phyloP scores from a whole-genome alignment of 257 asterid species.

The Solanum tarapatanum region DNA sequence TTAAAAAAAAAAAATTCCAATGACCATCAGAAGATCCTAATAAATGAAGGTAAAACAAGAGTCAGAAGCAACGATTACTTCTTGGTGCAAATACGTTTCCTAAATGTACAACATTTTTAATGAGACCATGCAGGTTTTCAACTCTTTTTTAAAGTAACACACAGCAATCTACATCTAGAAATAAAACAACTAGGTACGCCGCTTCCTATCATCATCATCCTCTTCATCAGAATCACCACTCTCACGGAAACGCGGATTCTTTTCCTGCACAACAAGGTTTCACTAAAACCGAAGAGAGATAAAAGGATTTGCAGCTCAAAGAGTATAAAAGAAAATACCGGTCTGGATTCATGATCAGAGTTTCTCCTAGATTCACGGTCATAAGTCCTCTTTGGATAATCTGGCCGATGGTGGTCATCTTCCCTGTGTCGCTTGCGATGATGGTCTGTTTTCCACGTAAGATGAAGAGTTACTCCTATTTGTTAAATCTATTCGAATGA shows the following conservation, averaged over 20 bases:
- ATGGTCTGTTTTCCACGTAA: constrained; percentile 30
- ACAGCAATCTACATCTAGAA: background rate
- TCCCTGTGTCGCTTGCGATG: constrained; percentile 69
- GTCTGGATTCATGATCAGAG: constrained; percentile 71
- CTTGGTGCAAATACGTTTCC: background rate
- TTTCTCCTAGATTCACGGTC: constrained; percentile 63
- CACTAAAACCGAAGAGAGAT: background rate
- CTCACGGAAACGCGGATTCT: constrained; percentile 88
- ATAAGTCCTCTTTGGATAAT: constrained; percentile 57
- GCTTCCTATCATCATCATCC: constrained; percentile 54
- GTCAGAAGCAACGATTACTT: background rate
- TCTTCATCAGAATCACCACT: constrained; percentile 90
- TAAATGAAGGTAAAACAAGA: background rate
- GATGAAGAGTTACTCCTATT: background rate
- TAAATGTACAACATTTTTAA: background rate
- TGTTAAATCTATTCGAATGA: background rate
- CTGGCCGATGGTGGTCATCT: constrained; percentile 63
- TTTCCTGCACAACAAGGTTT: constrained; percentile 42
- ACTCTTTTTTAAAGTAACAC: background rate
- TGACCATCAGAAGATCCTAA: background rate
- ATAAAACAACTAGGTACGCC: constrained; percentile 14
- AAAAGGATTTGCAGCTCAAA: background rate
- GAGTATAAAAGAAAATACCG: constrained; percentile 32
- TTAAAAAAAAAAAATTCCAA: background rate
- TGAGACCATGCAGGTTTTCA: background rate